Percentiles rank a stretch among this genome's conserved stretches.
Conservation (phyloP, 768 basidiomycete species). For the Russula compacta region DNA sequence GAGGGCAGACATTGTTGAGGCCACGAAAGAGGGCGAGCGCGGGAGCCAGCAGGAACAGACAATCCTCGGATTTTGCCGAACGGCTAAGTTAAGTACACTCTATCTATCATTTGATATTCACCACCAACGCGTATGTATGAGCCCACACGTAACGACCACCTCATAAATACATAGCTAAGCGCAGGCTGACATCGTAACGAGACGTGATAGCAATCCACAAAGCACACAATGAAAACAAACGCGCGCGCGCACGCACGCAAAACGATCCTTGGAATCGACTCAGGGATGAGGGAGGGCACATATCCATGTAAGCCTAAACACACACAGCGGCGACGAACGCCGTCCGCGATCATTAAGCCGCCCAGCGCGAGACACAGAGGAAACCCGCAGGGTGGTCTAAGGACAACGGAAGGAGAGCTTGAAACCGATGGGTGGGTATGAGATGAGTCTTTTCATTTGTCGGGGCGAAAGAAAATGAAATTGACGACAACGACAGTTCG, state of each 20-base stretch:
- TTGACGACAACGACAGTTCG: background rate
- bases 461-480: background rate
- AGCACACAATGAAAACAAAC: background rate
- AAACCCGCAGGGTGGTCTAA: conserved; percentile 15
- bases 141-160: too few species aligned
- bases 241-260: background rate
- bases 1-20: conserved; percentile 46
- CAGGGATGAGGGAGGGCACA: background rate
- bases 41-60: too few species aligned
- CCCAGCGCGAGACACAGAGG: conserved; percentile 6
- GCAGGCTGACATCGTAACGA: background rate
- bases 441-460: background rate
- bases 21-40: too few species aligned
- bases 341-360: conserved; percentile 16
- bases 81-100: too few species aligned
- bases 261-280: background rate
- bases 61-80: background rate
- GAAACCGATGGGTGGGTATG: too few species aligned
- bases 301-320: background rate
- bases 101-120: too few species aligned
- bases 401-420: background rate
- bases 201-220: background rate
- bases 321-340: background rate
- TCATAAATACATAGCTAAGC: background rate
- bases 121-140: too few species aligned